Percentiles rank a stretch among this genome's conserved stretches.
Evolutionary conservation across 106 monocot species (phyloP).

Genomic region (Vanilla planifolia): DNA sequence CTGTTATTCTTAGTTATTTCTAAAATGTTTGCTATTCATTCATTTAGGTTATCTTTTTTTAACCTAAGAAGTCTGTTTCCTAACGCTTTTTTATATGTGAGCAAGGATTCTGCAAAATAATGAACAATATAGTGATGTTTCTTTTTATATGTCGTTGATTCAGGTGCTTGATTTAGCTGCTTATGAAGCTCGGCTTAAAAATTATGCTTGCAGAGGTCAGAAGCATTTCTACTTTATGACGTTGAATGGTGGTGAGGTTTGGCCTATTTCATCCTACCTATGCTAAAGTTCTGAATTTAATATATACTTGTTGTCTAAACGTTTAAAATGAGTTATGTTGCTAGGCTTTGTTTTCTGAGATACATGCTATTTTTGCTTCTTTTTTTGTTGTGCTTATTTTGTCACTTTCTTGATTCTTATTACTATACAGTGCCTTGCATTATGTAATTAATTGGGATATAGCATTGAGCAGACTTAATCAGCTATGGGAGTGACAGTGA

Average conservation of each 20-base stretch:
- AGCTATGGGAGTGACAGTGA: too few relatives aligned
- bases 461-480: too few relatives aligned
- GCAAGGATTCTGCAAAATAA: background rate
- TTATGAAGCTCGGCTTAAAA: conserved; percentile 83
- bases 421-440: too few relatives aligned
- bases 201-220: conserved; percentile 91
- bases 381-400: too few relatives aligned
- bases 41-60: background rate
- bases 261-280: conserved; percentile 25
- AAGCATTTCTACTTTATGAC: conserved; percentile 99
- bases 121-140: background rate
- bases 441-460: too few relatives aligned
- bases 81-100: background rate
- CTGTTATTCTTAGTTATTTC: background rate
- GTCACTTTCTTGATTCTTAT: too few relatives aligned
- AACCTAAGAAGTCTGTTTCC: too few relatives aligned
- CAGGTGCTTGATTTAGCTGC: conserved; percentile 86
- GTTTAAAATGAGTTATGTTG: background rate
- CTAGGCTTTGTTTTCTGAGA: background rate
- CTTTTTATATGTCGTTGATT: background rate
- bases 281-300: too few relatives aligned
- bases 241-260: conserved; percentile 96
- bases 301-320: background rate
- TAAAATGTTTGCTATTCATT: background rate
- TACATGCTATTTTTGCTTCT: too few relatives aligned